phyloP scores from a whole-genome alignment of 2,329 filamentous ascomycete species.

The Pseudogymnoascus sp. region DNA sequence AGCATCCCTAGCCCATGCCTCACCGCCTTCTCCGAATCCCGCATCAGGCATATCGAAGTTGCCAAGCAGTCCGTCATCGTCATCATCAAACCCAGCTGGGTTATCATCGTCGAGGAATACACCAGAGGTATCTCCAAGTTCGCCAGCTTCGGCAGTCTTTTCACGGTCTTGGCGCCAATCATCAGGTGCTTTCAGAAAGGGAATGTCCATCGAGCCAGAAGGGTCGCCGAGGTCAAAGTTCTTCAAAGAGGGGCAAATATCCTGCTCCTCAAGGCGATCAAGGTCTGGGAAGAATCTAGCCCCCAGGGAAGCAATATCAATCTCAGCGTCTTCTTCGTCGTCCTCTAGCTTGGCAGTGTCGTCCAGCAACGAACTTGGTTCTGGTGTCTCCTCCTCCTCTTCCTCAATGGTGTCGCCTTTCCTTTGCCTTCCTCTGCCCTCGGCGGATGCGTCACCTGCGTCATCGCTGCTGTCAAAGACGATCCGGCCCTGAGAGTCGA shows the following conservation, averaged over 20 bases:
- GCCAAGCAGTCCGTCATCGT: slow-evolving; percentile 61
- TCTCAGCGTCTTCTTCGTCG: slow-evolving; percentile 55
- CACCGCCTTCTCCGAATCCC: slow-evolving; percentile 90
- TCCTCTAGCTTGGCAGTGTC: slow-evolving; percentile 35
- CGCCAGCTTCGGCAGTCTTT: slow-evolving; percentile 43
- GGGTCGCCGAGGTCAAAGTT: slow-evolving; percentile 85
- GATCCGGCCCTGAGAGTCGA: slow-evolving; percentile 83
- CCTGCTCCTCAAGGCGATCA: slow-evolving; percentile 66
- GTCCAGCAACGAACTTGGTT: slow-evolving; percentile 29
- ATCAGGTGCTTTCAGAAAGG: slow-evolving; percentile 81
- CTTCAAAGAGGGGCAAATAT: slow-evolving; percentile 91
- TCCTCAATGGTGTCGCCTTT: slow-evolving; percentile 57
- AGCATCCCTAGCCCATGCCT: slow-evolving; percentile 88
- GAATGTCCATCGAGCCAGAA: slow-evolving; percentile 77
- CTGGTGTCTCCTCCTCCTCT: slow-evolving; percentile 33
- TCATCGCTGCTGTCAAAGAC: slow-evolving; percentile 99
- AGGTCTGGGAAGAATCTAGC: slow-evolving; percentile 82
- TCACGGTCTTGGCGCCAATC: slow-evolving; percentile 71
- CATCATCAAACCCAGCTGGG: slow-evolving; percentile 71
- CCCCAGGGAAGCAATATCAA: slow-evolving; percentile 69
- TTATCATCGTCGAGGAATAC: slow-evolving; percentile 84
- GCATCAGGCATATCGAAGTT: slow-evolving; percentile 67
- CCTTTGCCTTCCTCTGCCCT: slow-evolving; percentile 21
- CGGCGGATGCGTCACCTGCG: slow-evolving; percentile 43
- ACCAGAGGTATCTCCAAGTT: slow-evolving; percentile 61